Base-by-base conservation (phyloP, 345 rosid species). In the Garcia nutans region DNA sequence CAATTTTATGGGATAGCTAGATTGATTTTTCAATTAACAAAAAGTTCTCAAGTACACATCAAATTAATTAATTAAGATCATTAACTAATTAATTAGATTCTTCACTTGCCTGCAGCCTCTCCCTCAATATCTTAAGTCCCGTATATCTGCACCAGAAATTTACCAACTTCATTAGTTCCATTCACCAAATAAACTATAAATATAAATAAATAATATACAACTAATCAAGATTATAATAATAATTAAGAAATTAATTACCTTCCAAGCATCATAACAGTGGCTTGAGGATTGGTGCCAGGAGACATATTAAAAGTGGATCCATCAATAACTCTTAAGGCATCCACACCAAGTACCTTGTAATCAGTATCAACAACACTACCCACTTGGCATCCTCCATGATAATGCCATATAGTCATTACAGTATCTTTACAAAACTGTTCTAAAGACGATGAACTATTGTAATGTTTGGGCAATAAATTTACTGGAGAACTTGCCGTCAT, bases 81-180 rank as follows among this genome's bases (percentile, higher is more conserved):
- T 41, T 12, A 8, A 9, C 69, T 15, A 76, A n/a, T n/a, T 28
- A 28, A 20, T 49, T 63, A 11, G 80, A 74, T 72, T 28, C 75
- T 49, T 76, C 75, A 54, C 24, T 76, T 60, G 79, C 41, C 41
- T 37, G 76, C 28, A 82, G 77, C 72, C 90, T 88, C 82, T 85
- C 84, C 9, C 68, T 79, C 82, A 85, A 49, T 31, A 88, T 84
- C 69, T 47, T 83, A 16, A 86, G 74, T 24, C 91, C 91, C 93
- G 86, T 89, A 79, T 86, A 89, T 85, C 89, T 89, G 85, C 85
- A 80, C 16, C 66, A 68, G 15, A 13, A 16, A 17, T 37, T 37
- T 3, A 37, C 6, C 7, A 37, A 37, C 5, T 37, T 37, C 5
- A 6, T 37, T 37, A 26, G 24, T 28, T 12, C 26, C 17, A 11